Base-by-base conservation (phyloP, 202 grass and related monocot genomes). In the Cymbopogon flexuosus region DNA sequence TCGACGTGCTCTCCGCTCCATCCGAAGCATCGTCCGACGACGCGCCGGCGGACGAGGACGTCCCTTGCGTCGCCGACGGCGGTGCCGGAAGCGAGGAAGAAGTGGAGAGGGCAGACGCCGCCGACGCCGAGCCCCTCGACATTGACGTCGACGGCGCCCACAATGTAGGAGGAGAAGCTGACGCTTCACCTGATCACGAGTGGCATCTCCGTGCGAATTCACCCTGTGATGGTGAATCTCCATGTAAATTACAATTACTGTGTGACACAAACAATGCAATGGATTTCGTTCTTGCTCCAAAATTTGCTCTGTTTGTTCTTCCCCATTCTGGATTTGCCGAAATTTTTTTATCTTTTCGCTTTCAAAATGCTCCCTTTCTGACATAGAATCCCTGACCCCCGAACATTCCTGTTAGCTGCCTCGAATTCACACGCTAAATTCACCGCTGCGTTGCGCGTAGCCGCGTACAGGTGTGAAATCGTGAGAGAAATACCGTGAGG, bases 1-100 rank as follows among this genome's bases (percentile, higher is more conserved):
- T 93, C 84, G 85, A 89, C 0, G 83, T 93, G 12, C 46, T 83
- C 5, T 62, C 58, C 11, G n/a, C 79, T 0, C 18, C 78, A 45
- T 14, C 0, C 3, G 49, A 62, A 21, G 13, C 8, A 11, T 1
- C 52, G 8, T 57, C 54, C 58, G 10, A 10, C 3, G 18, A 16
- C 15, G 33, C 22, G 5, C 31, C 67, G n/a, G 31, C 14, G 13
- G 79, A 42, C 23, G 72, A 3, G 0, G 10, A 47, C 10, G 35
- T 1, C 66, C 16, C 37, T 0, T 61, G 0, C 6, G 0, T 8
- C 27, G 66, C 19, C 78, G 39, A 34, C 78, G 31, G 30, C 1
- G 18, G 5, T 56, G 52, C 54, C 72, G 6, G 6, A 2, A 54
- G 15, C 1, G 60, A 49, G 10, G 73, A n/a, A 5, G 60, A 22